Percentiles rank a stretch among this genome's conserved stretches.
Evolutionary conservation across 2,329 filamentous ascomycete species (phyloP).

Genomic region (Hypoxylon sp.): DNA sequence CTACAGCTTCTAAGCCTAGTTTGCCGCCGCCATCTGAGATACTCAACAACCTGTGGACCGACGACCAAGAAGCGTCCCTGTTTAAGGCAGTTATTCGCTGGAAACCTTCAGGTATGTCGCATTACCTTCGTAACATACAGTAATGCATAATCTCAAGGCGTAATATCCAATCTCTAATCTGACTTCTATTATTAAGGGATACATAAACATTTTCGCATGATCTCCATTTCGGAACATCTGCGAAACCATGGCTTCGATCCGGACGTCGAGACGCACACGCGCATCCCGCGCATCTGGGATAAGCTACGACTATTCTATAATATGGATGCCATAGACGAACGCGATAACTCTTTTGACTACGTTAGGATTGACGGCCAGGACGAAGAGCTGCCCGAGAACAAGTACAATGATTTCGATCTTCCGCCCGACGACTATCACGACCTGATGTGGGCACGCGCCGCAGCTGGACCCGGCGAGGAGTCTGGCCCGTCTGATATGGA

Average conservation of each 20-base stretch:
- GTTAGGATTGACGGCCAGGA: conserved; percentile 34
- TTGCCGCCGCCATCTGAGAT: conserved; percentile 51
- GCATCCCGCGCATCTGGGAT: conserved; percentile 89
- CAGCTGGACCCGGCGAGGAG: conserved; percentile 57
- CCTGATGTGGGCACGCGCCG: conserved; percentile 56
- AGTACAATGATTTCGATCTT: conserved; percentile 73
- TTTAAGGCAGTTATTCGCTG: conserved; percentile 93
- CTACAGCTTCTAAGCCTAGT: conserved; percentile 45
- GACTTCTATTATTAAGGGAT: too few species aligned
- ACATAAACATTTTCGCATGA: conserved; percentile 93
- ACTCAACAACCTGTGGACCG: conserved; percentile 83
- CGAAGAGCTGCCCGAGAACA: conserved; percentile 58
- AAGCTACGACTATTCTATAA: conserved; percentile 88
- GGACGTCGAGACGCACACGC: conserved; percentile 77
- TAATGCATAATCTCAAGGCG: conserved; percentile 4
- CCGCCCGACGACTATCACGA: conserved; percentile 59
- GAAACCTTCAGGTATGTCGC: conserved; percentile 84
- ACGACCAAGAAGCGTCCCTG: conserved; percentile 91
- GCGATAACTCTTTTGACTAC: conserved; percentile 69
- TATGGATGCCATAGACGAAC: conserved; percentile 83
- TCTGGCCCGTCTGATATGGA: conserved; percentile 56
- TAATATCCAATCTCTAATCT: not conserved
- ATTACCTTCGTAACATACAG: conserved; percentile 1
- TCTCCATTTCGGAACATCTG: conserved; percentile 82
- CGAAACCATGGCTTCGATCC: conserved; percentile 82